These are phyloP conservation scores for Viola odorata DNA, from an alignment of 345 rosid genomes.

Conservation along the genomic window DNA sequence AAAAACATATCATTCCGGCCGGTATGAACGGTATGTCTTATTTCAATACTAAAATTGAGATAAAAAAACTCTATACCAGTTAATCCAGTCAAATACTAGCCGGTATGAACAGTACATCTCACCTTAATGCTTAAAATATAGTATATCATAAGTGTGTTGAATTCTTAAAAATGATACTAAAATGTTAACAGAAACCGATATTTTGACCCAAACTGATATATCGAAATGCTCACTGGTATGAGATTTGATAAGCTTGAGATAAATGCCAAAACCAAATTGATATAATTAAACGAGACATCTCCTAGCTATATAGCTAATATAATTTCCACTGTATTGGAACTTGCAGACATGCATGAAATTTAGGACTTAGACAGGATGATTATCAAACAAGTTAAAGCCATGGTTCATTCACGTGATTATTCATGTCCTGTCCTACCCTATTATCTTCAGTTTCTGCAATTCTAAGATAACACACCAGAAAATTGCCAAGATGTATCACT, in stretches of 20 bases:
- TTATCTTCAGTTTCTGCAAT: neutral
- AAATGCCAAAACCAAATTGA: neutral
- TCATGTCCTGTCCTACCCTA: neutral
- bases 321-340: slow-evolving; percentile 21
- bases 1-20: neutral
- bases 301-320: neutral
- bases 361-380: slow-evolving; percentile 10
- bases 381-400: neutral
- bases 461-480: neutral
- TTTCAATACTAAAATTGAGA: neutral
- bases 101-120: neutral
- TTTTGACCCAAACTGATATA: neutral
- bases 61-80: slow-evolving; percentile 1
- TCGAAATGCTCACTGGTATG: neutral
- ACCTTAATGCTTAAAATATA: no score
- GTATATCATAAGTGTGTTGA: no score
- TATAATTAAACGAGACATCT: neutral
- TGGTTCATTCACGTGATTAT: neutral
- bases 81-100: neutral
- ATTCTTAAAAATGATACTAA: neutral
- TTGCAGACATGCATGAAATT: slow-evolving; percentile 24
- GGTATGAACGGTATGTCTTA: no score
- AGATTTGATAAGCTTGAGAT: no score
- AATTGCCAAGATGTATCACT: no score
- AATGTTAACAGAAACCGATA: neutral